phyloP scores from a whole-genome alignment of 2,329 filamentous ascomycete genomes.

The Fusarium verrucosum region DNA sequence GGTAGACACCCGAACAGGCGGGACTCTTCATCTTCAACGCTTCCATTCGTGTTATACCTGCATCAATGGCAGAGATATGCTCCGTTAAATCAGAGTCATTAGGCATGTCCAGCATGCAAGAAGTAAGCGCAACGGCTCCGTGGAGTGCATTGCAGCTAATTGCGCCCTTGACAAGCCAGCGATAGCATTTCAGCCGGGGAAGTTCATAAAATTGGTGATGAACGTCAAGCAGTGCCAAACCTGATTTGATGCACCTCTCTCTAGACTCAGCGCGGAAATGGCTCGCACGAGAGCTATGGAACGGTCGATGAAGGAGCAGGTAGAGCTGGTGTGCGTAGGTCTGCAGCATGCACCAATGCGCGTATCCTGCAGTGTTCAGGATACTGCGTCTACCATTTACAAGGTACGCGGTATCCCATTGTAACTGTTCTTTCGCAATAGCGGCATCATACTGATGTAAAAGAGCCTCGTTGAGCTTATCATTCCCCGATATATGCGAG shows the following conservation, averaged over 20 bases:
- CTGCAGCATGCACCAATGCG: constrained; percentile 12
- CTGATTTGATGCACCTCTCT: constrained; percentile 12
- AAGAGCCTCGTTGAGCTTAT: neutral
- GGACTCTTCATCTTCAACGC: constrained; percentile 9
- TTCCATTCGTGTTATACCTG: constrained; percentile 3
- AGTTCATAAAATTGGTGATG: constrained; percentile 21
- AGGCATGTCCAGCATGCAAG: constrained; percentile 14
- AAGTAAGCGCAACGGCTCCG: constrained; percentile 1
- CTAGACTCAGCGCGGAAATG: constrained; percentile 6
- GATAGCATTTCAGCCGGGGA: neutral
- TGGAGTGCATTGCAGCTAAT: constrained; percentile 8
- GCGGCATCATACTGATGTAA: neutral
- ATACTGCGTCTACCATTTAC: neutral
- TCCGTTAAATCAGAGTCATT: constrained; percentile 2
- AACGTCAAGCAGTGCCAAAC: neutral
- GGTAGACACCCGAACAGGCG: constrained; percentile 11
- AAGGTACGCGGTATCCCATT: constrained; percentile 1
- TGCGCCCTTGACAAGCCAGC: constrained; percentile 12
- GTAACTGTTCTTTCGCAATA: neutral
- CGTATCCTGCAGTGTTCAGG: constrained; percentile 1
- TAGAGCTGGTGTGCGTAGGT: constrained; percentile 17
- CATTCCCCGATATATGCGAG: neutral
- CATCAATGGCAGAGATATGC: constrained; percentile 2
- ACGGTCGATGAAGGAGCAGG: constrained; percentile 2
- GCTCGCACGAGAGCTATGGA: neutral